Evolutionary conservation across 176 grass and related monocot species (phyloP).

Genomic region (Puya raimondii): DNA sequence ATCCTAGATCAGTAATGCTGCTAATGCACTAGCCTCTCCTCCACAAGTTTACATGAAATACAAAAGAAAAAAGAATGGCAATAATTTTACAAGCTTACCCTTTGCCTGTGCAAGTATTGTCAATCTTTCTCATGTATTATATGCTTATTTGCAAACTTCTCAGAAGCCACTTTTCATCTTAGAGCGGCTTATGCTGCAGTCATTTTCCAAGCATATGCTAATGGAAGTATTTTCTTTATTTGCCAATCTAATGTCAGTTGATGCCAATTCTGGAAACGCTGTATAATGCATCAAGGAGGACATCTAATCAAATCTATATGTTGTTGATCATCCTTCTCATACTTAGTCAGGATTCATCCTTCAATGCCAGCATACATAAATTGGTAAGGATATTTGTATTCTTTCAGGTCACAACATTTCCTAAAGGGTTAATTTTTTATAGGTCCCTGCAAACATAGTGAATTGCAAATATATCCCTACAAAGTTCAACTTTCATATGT

Average conservation of each 20-base stretch:
- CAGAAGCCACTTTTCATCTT: neutral
- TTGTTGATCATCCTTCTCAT: conserved; percentile 94
- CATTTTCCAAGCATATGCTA: neutral
- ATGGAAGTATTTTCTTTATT: neutral
- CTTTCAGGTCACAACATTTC: conserved; percentile 4
- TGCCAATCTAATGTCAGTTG: conserved; percentile 41
- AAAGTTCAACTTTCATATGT: no score
- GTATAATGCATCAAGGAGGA: conserved; percentile 94
- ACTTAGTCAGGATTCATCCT: conserved; percentile 99
- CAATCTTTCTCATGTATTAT: neutral
- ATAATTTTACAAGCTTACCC: neutral
- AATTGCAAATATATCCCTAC: no score
- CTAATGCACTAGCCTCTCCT: neutral
- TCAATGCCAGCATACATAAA: conserved; percentile 94
- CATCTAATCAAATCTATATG: conserved; percentile 99
- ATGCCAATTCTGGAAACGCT: conserved; percentile 95
- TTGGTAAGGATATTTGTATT: conserved; percentile 46
- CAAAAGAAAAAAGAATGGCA: neutral
- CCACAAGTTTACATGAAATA: neutral
- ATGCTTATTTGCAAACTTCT: neutral
- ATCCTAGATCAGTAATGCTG: neutral
- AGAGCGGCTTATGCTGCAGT: neutral
- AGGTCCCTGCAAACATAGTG: no score
- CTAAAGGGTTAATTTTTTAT: no score
- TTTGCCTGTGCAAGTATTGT: neutral